phyloP scores from a whole-genome alignment of 306 rosid species.

The Medicago ruthenica region DNA sequence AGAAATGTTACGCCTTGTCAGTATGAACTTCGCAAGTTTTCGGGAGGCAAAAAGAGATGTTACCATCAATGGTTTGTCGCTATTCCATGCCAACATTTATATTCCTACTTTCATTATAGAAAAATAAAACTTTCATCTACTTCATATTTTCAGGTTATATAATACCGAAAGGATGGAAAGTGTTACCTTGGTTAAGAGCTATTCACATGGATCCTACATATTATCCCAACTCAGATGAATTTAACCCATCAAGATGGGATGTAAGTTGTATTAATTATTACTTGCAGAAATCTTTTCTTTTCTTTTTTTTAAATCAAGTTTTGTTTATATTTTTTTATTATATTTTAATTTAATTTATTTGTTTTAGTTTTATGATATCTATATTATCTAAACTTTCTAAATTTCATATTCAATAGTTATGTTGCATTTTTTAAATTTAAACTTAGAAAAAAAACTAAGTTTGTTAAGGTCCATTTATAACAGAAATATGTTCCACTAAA shows the following conservation, averaged over 20 bases:
- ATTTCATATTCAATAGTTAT: too few relatives aligned
- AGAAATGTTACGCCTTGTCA: constrained; percentile 29
- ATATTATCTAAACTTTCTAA: too few relatives aligned
- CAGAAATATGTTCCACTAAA: too few relatives aligned
- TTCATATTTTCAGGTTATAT: not conserved
- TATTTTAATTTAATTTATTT: too few relatives aligned
- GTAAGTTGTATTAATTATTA: not conserved
- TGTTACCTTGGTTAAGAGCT: not conserved
- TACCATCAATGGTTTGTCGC: constrained; percentile 42
- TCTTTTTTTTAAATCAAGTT: too few relatives aligned
- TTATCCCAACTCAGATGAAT: not conserved
- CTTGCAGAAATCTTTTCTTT: too few relatives aligned
- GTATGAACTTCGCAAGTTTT: constrained; percentile 44
- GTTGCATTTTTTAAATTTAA: too few relatives aligned
- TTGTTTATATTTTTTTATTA: too few relatives aligned
- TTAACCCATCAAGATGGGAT: constrained; percentile 1
- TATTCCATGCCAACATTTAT: not conserved
- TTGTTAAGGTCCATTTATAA: too few relatives aligned
- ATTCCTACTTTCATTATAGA: not conserved
- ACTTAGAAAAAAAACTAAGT: too few relatives aligned
- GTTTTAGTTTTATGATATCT: too few relatives aligned
- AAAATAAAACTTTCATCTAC: not conserved
- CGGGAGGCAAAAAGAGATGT: constrained; percentile 55
- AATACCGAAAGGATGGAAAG: constrained; percentile 23
- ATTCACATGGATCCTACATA: not conserved